phyloP scores from a whole-genome alignment of 1,139 yeast species.

The Hansenula lynferdii region DNA sequence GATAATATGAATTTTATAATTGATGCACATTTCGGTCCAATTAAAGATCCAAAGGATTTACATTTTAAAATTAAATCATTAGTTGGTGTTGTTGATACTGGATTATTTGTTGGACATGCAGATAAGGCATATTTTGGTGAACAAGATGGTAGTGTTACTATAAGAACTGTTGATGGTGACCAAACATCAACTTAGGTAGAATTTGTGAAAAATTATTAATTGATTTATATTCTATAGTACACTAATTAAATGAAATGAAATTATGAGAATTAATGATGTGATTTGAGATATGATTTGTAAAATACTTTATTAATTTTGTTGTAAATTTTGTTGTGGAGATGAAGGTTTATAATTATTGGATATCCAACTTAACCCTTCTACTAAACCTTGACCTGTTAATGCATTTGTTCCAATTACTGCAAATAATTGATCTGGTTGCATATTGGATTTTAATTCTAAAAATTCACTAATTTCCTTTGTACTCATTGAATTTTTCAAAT shows the following conservation, averaged over 20 bases:
- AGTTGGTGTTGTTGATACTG: constrained; percentile 97
- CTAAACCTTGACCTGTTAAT: constrained; percentile 68
- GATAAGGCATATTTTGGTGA: constrained; percentile 86
- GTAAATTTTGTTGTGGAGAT: too few species aligned
- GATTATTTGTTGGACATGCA: constrained; percentile 72
- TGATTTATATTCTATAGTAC: too few species aligned
- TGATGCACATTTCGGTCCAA: constrained; percentile 89
- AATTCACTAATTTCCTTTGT: constrained; percentile 63
- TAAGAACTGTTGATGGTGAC: constrained; percentile 23
- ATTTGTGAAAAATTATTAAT: too few species aligned
- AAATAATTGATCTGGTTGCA: constrained; percentile 61
- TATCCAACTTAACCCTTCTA: constrained; percentile 73
- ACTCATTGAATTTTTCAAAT: constrained; percentile 54
- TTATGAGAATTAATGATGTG: too few species aligned
- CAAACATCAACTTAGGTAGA: neutral
- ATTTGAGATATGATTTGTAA: too few species aligned
- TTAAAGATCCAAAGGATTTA: constrained; percentile 54
- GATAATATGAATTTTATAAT: constrained; percentile 92
- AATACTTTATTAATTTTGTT: too few species aligned
- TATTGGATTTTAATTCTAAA: constrained; percentile 45
- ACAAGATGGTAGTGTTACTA: constrained; percentile 57
- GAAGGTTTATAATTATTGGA: constrained; percentile 50
- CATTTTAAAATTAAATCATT: constrained; percentile 65
- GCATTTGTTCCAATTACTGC: constrained; percentile 76
- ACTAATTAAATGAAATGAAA: too few species aligned